A percentile compares a stretch with the other conserved stretches of the same genome.
Conservation (phyloP, 2,329 filamentous ascomycete species). For the Aspergillus pseudoviridinutans region DNA sequence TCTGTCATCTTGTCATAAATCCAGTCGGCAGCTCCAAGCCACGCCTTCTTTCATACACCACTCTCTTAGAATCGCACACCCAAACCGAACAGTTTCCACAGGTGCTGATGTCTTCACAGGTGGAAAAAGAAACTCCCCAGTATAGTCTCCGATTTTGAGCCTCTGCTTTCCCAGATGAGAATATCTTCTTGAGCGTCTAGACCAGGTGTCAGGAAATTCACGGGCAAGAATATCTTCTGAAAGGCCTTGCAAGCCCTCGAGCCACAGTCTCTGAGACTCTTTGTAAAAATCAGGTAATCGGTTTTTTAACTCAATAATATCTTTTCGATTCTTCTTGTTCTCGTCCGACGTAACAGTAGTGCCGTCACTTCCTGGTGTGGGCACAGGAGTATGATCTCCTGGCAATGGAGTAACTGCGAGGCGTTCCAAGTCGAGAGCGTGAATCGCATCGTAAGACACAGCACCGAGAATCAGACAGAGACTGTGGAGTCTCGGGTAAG, state of each 20-base stretch:
- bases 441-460: constrained; percentile 44
- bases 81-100: constrained; percentile 45
- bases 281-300: constrained; percentile 39
- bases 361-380: constrained; percentile 44
- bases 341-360: constrained; percentile 36
- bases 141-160: constrained; percentile 33
- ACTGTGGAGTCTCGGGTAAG: constrained; percentile 40
- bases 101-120: constrained; percentile 40
- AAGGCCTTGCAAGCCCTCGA: constrained; percentile 39
- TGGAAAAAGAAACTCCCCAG: constrained; percentile 40
- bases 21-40: constrained; percentile 40
- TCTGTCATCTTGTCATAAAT: constrained; percentile 25
- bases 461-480: constrained; percentile 46
- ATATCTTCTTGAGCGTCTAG: constrained; percentile 34
- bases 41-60: constrained; percentile 46
- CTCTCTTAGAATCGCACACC: constrained; percentile 41
- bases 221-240: constrained; percentile 37
- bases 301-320: constrained; percentile 38
- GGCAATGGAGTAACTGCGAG: constrained; percentile 39
- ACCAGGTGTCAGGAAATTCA: constrained; percentile 45
- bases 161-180: constrained; percentile 33
- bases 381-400: constrained; percentile 35
- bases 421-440: constrained; percentile 43
- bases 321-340: constrained; percentile 33
- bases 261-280: constrained; percentile 43